Evolutionary conservation across 2,329 filamentous ascomycete genomes (phyloP).

Genomic region (Zymoseptoria brevis): DNA sequence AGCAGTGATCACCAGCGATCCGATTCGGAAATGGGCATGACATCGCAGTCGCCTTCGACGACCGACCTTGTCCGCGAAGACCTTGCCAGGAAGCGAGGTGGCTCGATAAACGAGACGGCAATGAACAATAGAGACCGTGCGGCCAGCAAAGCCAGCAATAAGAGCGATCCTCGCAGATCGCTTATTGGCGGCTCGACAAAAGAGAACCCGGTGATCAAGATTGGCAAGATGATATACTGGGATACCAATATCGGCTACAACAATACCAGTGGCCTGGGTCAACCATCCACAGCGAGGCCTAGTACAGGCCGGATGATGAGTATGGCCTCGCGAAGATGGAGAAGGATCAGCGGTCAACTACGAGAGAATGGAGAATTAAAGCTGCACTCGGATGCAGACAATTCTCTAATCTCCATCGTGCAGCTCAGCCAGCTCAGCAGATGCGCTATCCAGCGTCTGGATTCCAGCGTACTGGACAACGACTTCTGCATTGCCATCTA

Average conservation of each 20-base stretch:
- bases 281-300: conserved; percentile 30
- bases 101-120: conserved; percentile 15
- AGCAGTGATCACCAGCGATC: conserved; percentile 13
- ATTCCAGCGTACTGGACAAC: conserved; percentile 82
- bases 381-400: conserved; percentile 77
- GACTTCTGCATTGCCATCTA: conserved; percentile 94
- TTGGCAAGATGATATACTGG: conserved; percentile 65
- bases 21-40: conserved; percentile 13
- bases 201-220: conserved; percentile 83
- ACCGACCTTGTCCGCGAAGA: conserved; percentile 1
- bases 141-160: conserved; percentile 19
- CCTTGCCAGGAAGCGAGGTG: conserved; percentile 8
- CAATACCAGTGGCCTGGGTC: conserved; percentile 29
- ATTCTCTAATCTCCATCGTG: conserved; percentile 69
- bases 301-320: conserved; percentile 50
- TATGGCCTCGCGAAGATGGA: conserved; percentile 62
- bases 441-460: conserved; percentile 81
- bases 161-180: conserved; percentile 37
- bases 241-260: conserved; percentile 56
- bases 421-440: conserved; percentile 83
- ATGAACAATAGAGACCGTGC: conserved; percentile 20
- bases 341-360: conserved; percentile 81
- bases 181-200: conserved; percentile 47
- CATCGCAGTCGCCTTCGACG: conserved; percentile 11
- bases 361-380: conserved; percentile 94